Percentiles rank a stretch among this genome's conserved stretches.
Evolutionary conservation across 441 rosid species (phyloP).

Genomic region (Gossypium lobatum): DNA sequence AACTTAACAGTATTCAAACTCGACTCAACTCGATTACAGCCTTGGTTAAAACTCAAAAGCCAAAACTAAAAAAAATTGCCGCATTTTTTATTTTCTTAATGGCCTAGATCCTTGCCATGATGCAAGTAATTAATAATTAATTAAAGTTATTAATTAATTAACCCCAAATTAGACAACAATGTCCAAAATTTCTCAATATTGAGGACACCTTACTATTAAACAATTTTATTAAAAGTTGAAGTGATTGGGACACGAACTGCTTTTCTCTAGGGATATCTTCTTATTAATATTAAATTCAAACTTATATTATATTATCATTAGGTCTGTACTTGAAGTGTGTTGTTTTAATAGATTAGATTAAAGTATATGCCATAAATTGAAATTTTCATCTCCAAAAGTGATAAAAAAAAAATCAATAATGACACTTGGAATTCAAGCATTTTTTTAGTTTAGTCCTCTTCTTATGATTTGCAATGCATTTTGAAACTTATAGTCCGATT

Average conservation of each 20-base stretch:
- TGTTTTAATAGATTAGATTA: not conserved
- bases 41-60: not conserved
- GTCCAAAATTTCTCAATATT: slow-evolving; percentile 22
- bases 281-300: not conserved
- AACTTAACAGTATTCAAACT: no score
- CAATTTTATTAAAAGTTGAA: not conserved
- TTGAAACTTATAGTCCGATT: no score
- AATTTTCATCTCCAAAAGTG: no score
- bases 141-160: slow-evolving; percentile 4
- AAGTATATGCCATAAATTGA: not conserved
- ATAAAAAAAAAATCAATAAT: no score
- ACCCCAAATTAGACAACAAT: slow-evolving; percentile 22
- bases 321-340: not conserved
- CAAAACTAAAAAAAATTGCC: not conserved
- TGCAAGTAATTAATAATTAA: not conserved
- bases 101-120: not conserved
- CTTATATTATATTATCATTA: not conserved
- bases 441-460: no score
- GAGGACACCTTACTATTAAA: not conserved
- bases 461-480: no score
- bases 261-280: not conserved
- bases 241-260: slow-evolving; percentile 13
- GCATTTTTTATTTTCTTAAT: not conserved
- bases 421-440: no score
- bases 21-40: no score